These are phyloP conservation scores for Globisporangium viniferum DNA, from an alignment of 352 stramenopile genomes.

Conservation along the genomic window DNA sequence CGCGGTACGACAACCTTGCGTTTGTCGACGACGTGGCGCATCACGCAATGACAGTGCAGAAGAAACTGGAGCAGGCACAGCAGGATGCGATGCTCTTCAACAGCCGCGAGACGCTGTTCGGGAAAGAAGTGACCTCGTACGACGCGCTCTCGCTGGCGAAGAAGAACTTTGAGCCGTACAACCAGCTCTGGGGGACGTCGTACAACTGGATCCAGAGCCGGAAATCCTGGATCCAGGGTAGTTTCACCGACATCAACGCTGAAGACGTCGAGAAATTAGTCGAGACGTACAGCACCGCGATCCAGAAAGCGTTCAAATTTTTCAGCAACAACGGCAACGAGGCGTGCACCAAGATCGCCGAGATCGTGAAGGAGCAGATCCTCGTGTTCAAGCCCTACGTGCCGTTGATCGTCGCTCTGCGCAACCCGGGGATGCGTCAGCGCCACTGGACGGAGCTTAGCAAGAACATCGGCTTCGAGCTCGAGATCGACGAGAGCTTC, in stretches of 20 bases:
- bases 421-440: slow-evolving; percentile 92
- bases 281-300: slow-evolving; percentile 75
- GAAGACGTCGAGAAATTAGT: slow-evolving; percentile 92
- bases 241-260: slow-evolving; percentile 89
- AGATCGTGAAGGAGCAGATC: slow-evolving; percentile 91
- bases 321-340: slow-evolving; percentile 90
- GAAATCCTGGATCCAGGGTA: slow-evolving; percentile 90
- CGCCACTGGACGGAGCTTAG: slow-evolving; percentile 94
- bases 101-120: slow-evolving; percentile 89
- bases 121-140: slow-evolving; percentile 89
- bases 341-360: slow-evolving; percentile 85
- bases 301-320: slow-evolving; percentile 92
- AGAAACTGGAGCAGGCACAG: slow-evolving; percentile 86
- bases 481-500: slow-evolving; percentile 89
- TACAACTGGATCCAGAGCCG: slow-evolving; percentile 91
- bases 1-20: slow-evolving; percentile 83
- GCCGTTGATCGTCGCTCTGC: slow-evolving; percentile 87
- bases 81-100: slow-evolving; percentile 93
- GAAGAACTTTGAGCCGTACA: slow-evolving; percentile 95
- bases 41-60: slow-evolving; percentile 83
- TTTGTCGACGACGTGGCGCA: slow-evolving; percentile 88
- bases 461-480: slow-evolving; percentile 74
- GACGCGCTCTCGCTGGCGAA: slow-evolving; percentile 77
- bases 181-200: slow-evolving; percentile 88
- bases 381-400: slow-evolving; percentile 92